Evolutionary conservation across 805 yeast genomes (phyloP), one percentile per base, ranked within the genome.

Genomic region (Pichia eremophila): DNA sequence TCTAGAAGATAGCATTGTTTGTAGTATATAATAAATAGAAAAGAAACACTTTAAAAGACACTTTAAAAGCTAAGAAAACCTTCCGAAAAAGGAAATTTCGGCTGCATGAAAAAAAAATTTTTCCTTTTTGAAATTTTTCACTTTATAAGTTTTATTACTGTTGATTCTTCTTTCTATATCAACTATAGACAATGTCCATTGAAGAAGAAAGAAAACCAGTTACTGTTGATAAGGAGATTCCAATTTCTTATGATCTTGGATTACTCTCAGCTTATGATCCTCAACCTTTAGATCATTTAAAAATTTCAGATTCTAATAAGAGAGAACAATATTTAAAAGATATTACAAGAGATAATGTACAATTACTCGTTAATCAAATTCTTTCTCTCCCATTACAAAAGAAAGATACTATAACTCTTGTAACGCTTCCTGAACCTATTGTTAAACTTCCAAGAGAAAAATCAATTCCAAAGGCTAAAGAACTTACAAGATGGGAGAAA

Each of bases 401-500:
- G 47, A 85, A 80, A 22, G 77, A 95, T 12, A 78, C 85, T 45
- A 80, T 89, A 78, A 82, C 96, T 10, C 77, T 91, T 52, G 79
- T 93, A 46, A 80, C 76, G 59, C 74, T 93, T 51, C 98, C 99
- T 34, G 88, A 78, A 47, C 95, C 96, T 25, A 66, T 75, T 15
- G 83, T 95, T 18, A 76, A 69, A 49, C 72, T 90, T 53, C 99
- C 99, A 47, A 78, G 99, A 74, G 99, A 93, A 66, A 93, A 93
- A 70, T 82, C 96, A 43, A 69, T 93, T 58, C 99, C 99, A 50
- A 90, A 89, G 69, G 81, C 86, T 46, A 93, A 87, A 71, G 83
- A 91, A 47, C 85, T 81, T 57, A 90, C 99, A 55, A 89, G 83
- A 70, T 93, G 99, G 99, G 96, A 93, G 70, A 77, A 77, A 62